Base-by-base conservation (phyloP, 1,139 yeast species). In the Yamadazyma trypodendri region DNA sequence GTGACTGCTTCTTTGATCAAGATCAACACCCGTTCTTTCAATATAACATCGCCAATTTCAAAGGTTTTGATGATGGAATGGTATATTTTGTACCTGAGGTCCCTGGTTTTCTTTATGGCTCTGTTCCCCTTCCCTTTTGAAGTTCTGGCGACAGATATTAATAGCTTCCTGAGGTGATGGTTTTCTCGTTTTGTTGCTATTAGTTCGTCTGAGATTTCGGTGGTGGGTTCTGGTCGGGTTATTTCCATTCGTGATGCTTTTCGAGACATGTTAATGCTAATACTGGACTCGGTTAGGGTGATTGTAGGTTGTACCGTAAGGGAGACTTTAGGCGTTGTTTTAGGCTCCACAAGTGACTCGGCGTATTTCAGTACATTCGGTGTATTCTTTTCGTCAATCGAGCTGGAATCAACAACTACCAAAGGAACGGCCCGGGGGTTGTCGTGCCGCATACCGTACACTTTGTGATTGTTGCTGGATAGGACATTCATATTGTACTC, bases 11-110 rank as follows among this genome's bases (percentile, higher is more conserved):
- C 52, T 40, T 58, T 43, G 5, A 46, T 36, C 59, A 81, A 55
- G 0, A 85, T 84, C 24, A 88, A 65, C 73, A 84, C 77, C 49
- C 74, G 77, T 42, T 83, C 90, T 44, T 75, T 62, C 42, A 81
- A 74, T 7, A 88, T 64, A 6, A 84, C 68, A 40, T 83, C 85
- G 1, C 95, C 94, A 1, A 61, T 63, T 16, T 60, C 51, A 39
- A 60, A 74, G 5, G 45, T 49, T 18, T 46, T 52, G 39, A 67
- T 50, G 10, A 67, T 42, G 2, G 51, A 46, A 7, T 45, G 45
- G 32, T 54, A 51, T 3, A 68, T 28, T 32, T 45, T 50, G 24
- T 41, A 45, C 14, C 58, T 50, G 18, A 58, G 34, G 24, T 50
- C 58, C 23, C 43, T 43, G n/a, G 52, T 51, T 6, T 39, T 52